Conservation (phyloP, 2,329 filamentous ascomycete genomes). For the Cylindrodendrum hubeiense region DNA sequence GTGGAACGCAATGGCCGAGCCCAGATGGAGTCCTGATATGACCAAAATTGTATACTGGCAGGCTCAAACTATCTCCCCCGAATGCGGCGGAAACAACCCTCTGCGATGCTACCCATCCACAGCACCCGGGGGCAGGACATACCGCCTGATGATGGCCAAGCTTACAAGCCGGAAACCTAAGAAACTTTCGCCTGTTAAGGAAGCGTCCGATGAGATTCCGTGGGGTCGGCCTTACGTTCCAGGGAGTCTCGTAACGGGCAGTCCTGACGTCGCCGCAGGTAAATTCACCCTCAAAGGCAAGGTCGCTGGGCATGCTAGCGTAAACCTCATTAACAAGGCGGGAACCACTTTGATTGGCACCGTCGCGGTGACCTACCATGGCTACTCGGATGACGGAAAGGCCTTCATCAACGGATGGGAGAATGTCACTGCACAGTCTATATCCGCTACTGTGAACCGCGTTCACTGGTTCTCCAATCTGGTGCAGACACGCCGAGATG, state of each 20-base stretch:
- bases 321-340: background rate
- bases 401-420: constrained; percentile 6
- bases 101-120: constrained; percentile 55
- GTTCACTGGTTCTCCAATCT: constrained; percentile 56
- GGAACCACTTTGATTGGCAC: background rate
- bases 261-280: background rate
- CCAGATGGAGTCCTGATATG: constrained; percentile 54
- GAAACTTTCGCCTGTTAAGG: constrained; percentile 37
- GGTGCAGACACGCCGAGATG: constrained; percentile 44
- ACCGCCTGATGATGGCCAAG: constrained; percentile 56
- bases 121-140: constrained; percentile 51
- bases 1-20: constrained; percentile 62
- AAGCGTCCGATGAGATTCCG: constrained; percentile 6
- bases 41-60: constrained; percentile 59
- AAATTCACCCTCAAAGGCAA: constrained; percentile 13
- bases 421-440: constrained; percentile 12
- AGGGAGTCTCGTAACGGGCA: background rate
- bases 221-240: constrained; percentile 18
- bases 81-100: constrained; percentile 58
- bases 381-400: constrained; percentile 19
- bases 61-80: constrained; percentile 51
- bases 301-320: constrained; percentile 4
- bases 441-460: constrained; percentile 38
- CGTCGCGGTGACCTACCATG: constrained; percentile 5
- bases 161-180: constrained; percentile 44